phyloP scores from a whole-genome alignment of 305 asterid genomes.

The Ruellia speciosa region DNA sequence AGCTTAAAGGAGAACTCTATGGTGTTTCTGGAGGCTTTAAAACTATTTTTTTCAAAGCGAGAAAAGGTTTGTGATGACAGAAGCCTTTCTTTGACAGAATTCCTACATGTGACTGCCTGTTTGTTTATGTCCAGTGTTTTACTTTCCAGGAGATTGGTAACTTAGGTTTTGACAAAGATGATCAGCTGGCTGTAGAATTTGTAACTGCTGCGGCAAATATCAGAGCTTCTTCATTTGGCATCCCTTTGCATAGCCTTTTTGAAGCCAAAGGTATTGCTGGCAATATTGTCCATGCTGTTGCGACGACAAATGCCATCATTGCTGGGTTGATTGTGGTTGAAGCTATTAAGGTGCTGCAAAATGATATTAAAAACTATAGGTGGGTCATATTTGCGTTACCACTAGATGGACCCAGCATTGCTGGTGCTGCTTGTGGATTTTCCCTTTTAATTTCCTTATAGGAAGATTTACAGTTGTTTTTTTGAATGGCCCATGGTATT shows the following conservation, averaged over 20 bases:
- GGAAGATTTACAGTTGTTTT: background rate
- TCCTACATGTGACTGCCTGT: conserved; percentile 19
- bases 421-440: background rate
- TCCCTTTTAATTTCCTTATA: background rate
- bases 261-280: conserved; percentile 99
- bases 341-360: conserved; percentile 87
- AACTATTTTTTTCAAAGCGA: conserved; percentile 56
- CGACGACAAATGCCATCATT: conserved; percentile 93
- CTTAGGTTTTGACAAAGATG: conserved; percentile 92
- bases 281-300: conserved; percentile 97
- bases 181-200: conserved; percentile 93
- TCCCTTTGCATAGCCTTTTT: conserved; percentile 91
- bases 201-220: conserved; percentile 98
- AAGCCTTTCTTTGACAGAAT: conserved; percentile 11
- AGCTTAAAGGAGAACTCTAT: conserved; percentile 77
- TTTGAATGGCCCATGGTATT: too few species aligned
- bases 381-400: conserved; percentile 26
- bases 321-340: conserved; percentile 97
- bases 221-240: conserved; percentile 91
- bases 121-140: conserved; percentile 15
- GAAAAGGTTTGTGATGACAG: conserved; percentile 51
- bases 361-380: conserved; percentile 67
- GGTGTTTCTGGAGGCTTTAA: conserved; percentile 76
- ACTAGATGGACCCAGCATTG: conserved; percentile 9
- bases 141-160: conserved; percentile 74